These are phyloP conservation scores for Plectosphaerella sp. DNA, from an alignment of 2,329 filamentous ascomycete genomes.

Conservation along the genomic window DNA sequence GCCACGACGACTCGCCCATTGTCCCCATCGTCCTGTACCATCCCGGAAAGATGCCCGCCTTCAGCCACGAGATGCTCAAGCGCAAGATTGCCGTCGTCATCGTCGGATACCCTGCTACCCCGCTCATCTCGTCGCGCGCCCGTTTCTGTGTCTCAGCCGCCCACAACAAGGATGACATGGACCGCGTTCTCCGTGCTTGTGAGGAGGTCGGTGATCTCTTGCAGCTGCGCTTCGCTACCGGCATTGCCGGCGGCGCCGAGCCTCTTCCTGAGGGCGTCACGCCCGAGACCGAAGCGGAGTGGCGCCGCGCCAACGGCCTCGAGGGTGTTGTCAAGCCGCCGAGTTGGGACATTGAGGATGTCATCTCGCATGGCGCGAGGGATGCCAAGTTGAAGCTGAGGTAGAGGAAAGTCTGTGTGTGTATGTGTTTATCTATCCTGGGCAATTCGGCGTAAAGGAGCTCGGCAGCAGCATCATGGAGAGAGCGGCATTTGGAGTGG, in stretches of 20 bases:
- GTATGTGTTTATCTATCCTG: no score
- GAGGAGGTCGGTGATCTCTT: slow-evolving; percentile 89
- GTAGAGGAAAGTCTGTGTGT: slow-evolving; percentile 31
- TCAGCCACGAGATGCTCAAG: slow-evolving; percentile 97
- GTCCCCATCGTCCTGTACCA: slow-evolving; percentile 94
- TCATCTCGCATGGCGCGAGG: slow-evolving; percentile 68
- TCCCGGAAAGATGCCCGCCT: slow-evolving; percentile 97
- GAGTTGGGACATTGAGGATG: slow-evolving; percentile 79
- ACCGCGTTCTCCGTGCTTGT: slow-evolving; percentile 81
- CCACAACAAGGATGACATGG: slow-evolving; percentile 97
- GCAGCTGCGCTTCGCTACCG: slow-evolving; percentile 96
- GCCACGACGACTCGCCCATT: slow-evolving; percentile 96
- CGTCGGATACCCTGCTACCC: slow-evolving; percentile 94
- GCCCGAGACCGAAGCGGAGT: slow-evolving; percentile 67
- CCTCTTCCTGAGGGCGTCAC: slow-evolving; percentile 68
- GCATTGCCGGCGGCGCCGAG: slow-evolving; percentile 82
- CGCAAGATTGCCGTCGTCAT: slow-evolving; percentile 97
- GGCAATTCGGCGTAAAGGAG: no score
- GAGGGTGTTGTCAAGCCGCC: slow-evolving; percentile 73
- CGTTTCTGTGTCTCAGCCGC: slow-evolving; percentile 94
- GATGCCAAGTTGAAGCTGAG: slow-evolving; percentile 71
- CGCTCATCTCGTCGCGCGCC: slow-evolving; percentile 88
- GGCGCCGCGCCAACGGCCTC: slow-evolving; percentile 56
- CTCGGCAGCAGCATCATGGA: no score
- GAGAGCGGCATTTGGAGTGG: background rate